These are phyloP conservation scores for Trichoderma simmonsii DNA, from an alignment of 2,329 filamentous ascomycete genomes.

Conservation along the genomic window DNA sequence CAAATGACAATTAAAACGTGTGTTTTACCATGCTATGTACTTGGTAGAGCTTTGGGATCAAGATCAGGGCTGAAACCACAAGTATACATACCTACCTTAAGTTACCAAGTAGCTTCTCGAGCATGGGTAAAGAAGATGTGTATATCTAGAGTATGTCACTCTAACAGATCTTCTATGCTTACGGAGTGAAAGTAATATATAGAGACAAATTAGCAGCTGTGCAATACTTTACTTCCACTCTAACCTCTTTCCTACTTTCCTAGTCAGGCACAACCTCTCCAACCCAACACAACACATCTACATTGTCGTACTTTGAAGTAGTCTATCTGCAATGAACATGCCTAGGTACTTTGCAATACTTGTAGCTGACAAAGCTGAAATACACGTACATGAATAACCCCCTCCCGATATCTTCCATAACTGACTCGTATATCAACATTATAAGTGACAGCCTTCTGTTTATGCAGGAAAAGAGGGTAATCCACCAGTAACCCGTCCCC, in stretches of 20 bases:
- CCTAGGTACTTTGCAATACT: neutral
- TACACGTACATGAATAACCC: neutral
- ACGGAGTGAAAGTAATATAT: neutral
- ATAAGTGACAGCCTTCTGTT: neutral
- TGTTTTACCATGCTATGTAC: neutral
- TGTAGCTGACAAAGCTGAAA: neutral
- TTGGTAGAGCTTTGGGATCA: neutral
- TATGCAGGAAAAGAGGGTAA: neutral
- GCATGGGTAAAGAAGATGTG: neutral
- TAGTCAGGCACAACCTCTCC: neutral
- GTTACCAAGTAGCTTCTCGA: neutral
- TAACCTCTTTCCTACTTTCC: neutral
- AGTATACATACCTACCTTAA: neutral
- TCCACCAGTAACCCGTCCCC: neutral
- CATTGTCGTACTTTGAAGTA: neutral
- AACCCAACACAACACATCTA: neutral
- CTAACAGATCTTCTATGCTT: neutral
- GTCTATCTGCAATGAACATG: neutral
- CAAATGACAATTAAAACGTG: neutral
- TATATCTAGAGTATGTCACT: neutral
- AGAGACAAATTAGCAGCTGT: neutral
- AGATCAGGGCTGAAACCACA: neutral
- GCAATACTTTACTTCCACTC: neutral
- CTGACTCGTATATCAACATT: neutral
- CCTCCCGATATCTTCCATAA: neutral